Evolutionary conservation across 257 asterid genomes (phyloP).

Genomic region (Gentiana straminea): DNA sequence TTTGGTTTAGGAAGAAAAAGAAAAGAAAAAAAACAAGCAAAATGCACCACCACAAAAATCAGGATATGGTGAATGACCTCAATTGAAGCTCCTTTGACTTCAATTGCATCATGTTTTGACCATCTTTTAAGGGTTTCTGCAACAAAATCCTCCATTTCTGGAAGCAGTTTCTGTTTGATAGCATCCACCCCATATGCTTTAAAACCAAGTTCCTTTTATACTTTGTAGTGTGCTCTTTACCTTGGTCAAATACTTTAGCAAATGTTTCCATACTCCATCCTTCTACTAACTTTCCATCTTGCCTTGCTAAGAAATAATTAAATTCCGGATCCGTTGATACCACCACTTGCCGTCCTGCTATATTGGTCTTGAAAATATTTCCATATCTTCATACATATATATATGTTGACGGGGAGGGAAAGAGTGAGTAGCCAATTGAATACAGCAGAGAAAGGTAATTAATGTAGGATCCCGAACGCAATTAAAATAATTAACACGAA

Average conservation of each 20-base stretch:
- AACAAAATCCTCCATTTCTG: not conserved
- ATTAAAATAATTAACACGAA: no score
- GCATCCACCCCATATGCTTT: not conserved
- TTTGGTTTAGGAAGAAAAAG: no score
- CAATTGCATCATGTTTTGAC: conserved; percentile 12
- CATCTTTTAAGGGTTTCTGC: not conserved
- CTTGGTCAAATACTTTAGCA: not conserved
- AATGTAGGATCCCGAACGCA: no score
- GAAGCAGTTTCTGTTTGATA: not conserved
- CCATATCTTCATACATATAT: conserved; percentile 28
- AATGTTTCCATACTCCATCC: not conserved
- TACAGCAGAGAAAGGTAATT: no score
- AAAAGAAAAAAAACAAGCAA: no score
- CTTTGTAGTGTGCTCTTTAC: not conserved
- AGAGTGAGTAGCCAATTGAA: no score
- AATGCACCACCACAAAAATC: no score
- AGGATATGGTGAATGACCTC: conserved; percentile 16
- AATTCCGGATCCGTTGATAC: not conserved
- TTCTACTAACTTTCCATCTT: conserved; percentile 30
- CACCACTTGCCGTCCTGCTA: conserved; percentile 50
- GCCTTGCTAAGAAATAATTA: conserved; percentile 3
- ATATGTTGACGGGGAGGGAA: no score
- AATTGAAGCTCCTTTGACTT: conserved; percentile 6
- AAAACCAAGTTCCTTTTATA: not conserved
- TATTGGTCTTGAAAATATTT: conserved; percentile 38